Conservation (phyloP, 495 filamentous ascomycete species). For the Penicillium samsonianum region DNA sequence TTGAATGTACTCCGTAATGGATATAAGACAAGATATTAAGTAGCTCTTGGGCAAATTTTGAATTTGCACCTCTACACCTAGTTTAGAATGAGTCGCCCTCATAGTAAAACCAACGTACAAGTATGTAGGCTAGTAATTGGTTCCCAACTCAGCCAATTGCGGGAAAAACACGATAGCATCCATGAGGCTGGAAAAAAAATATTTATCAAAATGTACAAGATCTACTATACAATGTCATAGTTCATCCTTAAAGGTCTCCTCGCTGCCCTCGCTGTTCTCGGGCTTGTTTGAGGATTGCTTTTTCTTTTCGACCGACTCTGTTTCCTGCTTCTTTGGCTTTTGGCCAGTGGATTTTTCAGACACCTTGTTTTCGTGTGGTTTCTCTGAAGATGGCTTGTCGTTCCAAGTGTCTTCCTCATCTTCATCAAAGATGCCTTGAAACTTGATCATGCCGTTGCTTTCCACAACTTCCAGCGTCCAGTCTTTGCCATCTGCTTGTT, state of each 20-base stretch:
- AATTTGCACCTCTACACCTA: no score
- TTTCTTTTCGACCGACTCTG: slow-evolving; percentile 18
- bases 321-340: not conserved
- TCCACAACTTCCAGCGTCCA: slow-evolving; percentile 53
- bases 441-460: slow-evolving; percentile 52
- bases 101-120: not conserved
- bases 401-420: slow-evolving; percentile 35
- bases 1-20: no score
- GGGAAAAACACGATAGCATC: not conserved
- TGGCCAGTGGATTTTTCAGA: not conserved
- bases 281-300: slow-evolving; percentile 17
- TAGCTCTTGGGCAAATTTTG: no score
- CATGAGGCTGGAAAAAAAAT: not conserved
- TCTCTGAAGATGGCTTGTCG: slow-evolving; percentile 15
- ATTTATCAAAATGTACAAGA: slow-evolving; percentile 2
- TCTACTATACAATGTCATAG: slow-evolving; percentile 38
- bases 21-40: no score
- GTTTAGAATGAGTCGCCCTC: no score
- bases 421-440: slow-evolving; percentile 40
- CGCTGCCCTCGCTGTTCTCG: slow-evolving; percentile 39
- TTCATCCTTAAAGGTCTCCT: slow-evolving; percentile 59
- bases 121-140: not conserved
- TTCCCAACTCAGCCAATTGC: not conserved
- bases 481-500: slow-evolving; percentile 43
- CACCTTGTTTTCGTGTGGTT: not conserved